phyloP scores from a whole-genome alignment of 345 rosid genomes.

The Melaleuca quinquenervia region DNA sequence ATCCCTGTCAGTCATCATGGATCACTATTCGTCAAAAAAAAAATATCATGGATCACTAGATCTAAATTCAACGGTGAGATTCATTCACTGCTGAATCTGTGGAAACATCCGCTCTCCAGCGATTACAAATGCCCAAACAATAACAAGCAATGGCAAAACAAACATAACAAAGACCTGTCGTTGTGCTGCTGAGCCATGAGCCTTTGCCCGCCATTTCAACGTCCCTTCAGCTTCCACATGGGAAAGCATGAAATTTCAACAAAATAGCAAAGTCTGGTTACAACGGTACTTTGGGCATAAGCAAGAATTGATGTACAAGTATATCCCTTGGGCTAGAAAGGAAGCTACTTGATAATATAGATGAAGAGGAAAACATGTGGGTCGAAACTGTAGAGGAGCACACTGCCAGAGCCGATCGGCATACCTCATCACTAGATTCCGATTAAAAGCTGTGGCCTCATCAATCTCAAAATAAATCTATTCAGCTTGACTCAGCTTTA shows the following conservation, averaged over 20 bases:
- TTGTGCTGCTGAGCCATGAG: not conserved
- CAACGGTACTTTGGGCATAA: not conserved
- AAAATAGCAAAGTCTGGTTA: not conserved
- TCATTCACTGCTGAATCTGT: not conserved
- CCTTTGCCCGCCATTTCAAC: not conserved
- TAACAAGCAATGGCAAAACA: not conserved
- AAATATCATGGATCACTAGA: not conserved
- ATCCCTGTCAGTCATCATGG: not conserved
- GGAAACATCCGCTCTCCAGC: not conserved
- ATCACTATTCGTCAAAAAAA: too few species aligned
- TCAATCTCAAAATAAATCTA: not conserved
- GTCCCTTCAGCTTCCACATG: not conserved
- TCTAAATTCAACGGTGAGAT: not conserved
- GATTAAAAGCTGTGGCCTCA: not conserved
- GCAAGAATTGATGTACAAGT: not conserved
- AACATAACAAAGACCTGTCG: not conserved
- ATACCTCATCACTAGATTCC: not conserved
- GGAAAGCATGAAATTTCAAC: not conserved
- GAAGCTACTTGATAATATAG: not conserved
- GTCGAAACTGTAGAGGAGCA: not conserved
- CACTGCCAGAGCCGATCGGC: not conserved
- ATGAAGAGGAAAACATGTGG: not conserved
- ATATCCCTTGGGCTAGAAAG: not conserved
- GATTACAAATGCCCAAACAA: not conserved
- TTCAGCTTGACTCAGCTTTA: not conserved